Base-by-base conservation (phyloP, 1,139 yeast genomes). In the Taphrina sp. region DNA sequence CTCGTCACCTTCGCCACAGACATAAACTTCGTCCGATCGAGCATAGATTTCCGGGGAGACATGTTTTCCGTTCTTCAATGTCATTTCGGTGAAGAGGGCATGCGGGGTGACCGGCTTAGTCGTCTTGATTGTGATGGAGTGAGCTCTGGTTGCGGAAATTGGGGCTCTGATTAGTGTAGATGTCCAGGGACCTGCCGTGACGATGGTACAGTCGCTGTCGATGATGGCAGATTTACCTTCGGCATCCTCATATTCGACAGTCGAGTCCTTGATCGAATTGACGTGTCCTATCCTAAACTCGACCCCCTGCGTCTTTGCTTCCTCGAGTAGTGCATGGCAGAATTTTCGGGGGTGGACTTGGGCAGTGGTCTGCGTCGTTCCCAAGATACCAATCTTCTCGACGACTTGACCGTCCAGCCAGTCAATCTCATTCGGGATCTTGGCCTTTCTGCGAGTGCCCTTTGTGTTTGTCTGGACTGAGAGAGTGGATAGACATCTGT, bases 1-100 rank as follows among this genome's bases (percentile, higher is more conserved):
- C 1, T 92, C 83, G 67, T 90, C 96, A 41, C 96, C 96, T 70
- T 92, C 98, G 47, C 98, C 98, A 72, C 98, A 92, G 1, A 92
- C 94, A 65, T 90, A 92, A 31, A 92, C 95, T 70, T 92, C 98
- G 70, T 92, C 96, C 66, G 82, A 83, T 66, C 98, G 80, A 7
- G 98, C 96, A 69, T 92, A 92, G 59, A 92, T 82, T 69, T 92
- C 98, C 1, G 98, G 98, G 2, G 63, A 56, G 16, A 59, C 61
- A 69, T 83, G 85, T 52, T 81, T 76, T 56, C 76, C 76, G 22
- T 80, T 76, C 19, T 79, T 80, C 17, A 86, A 74, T 66, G 83
- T 83, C 64, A 90, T 76, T 69, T 92, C 97, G 7, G 97, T 88
- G 72, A 92, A 94, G 43, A 92, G 82, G 2, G 97, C 98, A 70